Percentiles rank a stretch among this genome's conserved stretches.
These are phyloP conservation scores for Raffaelea deltoideospora DNA, from an alignment of 2,329 filamentous ascomycete genomes.

Conservation along the genomic window DNA sequence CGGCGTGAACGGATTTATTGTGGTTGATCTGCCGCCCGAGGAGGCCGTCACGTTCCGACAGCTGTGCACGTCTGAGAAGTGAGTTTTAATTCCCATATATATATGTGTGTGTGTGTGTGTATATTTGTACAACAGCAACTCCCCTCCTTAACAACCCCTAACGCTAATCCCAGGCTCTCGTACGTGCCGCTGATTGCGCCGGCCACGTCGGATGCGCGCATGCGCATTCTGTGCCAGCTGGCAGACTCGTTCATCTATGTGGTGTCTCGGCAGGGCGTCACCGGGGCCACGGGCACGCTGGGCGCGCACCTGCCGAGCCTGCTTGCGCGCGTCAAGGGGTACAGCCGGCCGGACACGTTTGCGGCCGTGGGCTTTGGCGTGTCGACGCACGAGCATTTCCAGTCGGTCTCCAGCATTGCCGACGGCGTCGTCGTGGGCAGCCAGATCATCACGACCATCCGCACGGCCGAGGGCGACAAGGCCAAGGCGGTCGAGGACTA, in stretches of 20 bases:
- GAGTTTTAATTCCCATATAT: too few species aligned
- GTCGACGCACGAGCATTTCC: conserved; percentile 86
- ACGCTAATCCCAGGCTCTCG: conserved; percentile 58
- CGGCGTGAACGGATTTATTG: conserved; percentile 90
- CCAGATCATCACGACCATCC: conserved; percentile 76
- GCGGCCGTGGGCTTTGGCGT: conserved; percentile 92
- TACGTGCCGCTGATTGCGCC: conserved; percentile 97
- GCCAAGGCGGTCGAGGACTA: conserved; percentile 72
- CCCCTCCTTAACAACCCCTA: too few species aligned
- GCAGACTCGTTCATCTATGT: conserved; percentile 99
- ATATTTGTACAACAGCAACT: too few species aligned
- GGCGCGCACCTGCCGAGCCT: conserved; percentile 71
- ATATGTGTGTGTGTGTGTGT: too few species aligned
- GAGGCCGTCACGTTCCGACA: conserved; percentile 87
- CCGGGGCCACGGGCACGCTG: conserved; percentile 71
- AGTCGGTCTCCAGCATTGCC: conserved; percentile 66
- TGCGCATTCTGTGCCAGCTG: conserved; percentile 91
- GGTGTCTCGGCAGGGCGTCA: conserved; percentile 93
- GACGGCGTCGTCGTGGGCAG: conserved; percentile 95
- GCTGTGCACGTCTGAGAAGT: conserved; percentile 64
- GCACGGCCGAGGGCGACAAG: conserved; percentile 41
- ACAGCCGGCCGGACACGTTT: conserved; percentile 79
- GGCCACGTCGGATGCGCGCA: conserved; percentile 77
- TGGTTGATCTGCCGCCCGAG: conserved; percentile 89
- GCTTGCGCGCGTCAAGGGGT: conserved; percentile 73